A percentile compares a stretch with the other conserved stretches of the same genome.
Evolutionary conservation across 192 early-diverging fungal species (phyloP).

Genomic region (Coemansia reversa): DNA sequence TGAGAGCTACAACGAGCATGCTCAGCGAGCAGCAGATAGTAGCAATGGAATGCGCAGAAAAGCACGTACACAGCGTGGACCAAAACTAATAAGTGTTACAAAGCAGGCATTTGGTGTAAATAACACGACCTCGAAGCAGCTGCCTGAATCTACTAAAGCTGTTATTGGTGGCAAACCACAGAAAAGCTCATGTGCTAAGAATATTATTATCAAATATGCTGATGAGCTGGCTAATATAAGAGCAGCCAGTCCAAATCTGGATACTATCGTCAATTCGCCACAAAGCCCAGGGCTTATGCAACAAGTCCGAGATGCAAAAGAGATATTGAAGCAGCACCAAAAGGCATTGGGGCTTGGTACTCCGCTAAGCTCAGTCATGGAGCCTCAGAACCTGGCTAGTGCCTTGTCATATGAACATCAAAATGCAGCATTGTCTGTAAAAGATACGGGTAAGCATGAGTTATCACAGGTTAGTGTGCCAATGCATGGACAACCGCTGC

Average conservation of each 20-base stretch:
- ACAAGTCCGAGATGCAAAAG: constrained; percentile 24
- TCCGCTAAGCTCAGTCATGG: background rate
- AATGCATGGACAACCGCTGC: background rate
- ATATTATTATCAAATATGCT: background rate
- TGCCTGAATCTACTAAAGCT: background rate
- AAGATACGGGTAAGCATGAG: background rate
- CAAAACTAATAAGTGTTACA: background rate
- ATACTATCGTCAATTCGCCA: background rate
- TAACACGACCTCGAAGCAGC: background rate
- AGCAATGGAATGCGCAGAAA: background rate
- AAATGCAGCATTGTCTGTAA: background rate
- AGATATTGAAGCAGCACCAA: constrained; percentile 35
- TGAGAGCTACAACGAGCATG: background rate
- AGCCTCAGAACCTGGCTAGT: background rate
- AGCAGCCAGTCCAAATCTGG: background rate
- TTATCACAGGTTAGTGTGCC: background rate
- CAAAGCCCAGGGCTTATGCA: constrained; percentile 5
- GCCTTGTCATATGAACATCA: background rate
- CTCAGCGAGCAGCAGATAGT: background rate
- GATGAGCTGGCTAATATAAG: background rate
- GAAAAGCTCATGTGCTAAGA: background rate
- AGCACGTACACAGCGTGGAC: background rate
- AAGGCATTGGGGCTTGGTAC: constrained; percentile 14
- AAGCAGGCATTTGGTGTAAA: background rate
- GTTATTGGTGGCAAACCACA: background rate